phyloP scores from a whole-genome alignment of 1,284 basidiomycete genomes.

The Takashimella koratensis region DNA sequence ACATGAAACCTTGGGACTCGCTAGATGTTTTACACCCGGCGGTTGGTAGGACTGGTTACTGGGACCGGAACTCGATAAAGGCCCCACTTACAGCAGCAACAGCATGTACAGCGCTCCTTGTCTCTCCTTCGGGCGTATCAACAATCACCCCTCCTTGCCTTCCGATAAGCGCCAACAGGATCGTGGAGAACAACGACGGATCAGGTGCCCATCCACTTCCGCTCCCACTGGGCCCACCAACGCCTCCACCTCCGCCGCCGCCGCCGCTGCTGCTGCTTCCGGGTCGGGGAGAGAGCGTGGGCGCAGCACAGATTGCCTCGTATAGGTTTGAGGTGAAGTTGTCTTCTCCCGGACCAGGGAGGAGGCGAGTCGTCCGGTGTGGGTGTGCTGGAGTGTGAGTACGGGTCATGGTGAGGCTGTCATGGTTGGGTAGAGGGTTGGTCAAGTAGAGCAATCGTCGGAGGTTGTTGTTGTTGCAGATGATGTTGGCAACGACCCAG shows the following conservation, averaged over 20 bases:
- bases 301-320: not conserved
- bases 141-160: slow-evolving; percentile 35
- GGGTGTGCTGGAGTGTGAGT: too few relatives aligned
- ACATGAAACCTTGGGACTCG: too few relatives aligned
- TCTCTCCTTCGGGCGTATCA: slow-evolving; percentile 16
- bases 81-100: slow-evolving; percentile 4
- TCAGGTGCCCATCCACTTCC: slow-evolving; percentile 24
- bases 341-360: not conserved
- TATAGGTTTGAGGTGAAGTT: not conserved
- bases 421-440: too few relatives aligned
- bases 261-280: not conserved
- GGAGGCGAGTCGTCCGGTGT: not conserved
- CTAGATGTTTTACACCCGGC: too few relatives aligned
- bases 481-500: too few relatives aligned
- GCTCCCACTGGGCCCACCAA: not conserved
- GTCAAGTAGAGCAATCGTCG: too few relatives aligned
- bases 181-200: slow-evolving; percentile 27
- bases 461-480: too few relatives aligned
- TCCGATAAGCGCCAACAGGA: slow-evolving; percentile 33
- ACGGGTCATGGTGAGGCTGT: too few relatives aligned
- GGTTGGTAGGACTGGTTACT: not conserved
- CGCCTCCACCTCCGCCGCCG: not conserved
- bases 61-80: not conserved
- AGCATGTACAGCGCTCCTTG: not conserved
- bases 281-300: not conserved